Base-by-base conservation (phyloP, 345 rosid genomes). In the Boechera retrofracta region DNA sequence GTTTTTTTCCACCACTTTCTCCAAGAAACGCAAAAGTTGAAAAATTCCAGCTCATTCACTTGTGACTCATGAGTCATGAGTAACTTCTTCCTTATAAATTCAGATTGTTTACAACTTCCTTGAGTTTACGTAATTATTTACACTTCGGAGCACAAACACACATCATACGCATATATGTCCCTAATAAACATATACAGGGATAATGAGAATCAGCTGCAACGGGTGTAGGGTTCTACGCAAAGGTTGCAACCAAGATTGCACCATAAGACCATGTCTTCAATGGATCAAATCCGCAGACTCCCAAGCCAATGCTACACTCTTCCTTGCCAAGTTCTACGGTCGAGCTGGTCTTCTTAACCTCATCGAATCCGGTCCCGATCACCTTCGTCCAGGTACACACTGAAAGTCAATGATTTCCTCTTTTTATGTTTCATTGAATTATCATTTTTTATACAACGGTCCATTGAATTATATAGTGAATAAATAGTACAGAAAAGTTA, bases 301-400 rank as follows among this genome's bases (percentile, higher is more conserved):
- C 5, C 94, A 89, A 60, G 89, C 91, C 69, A 86, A 86, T 73
- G 94, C 94, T 5, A 89, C 94, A 35, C 87, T 89, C 38, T 89
- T 89, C 77, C 91, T 87, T 9, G 91, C 93, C 70, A 89, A 89
- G 77, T 89, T 87, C 69, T 89, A 87, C 8, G 93, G 93, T 63
- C 94, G 94, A 28, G 91, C 94, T 5, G 94, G 91, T 44, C 89
- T 89, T 58, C 66, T 87, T 76, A 89, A 89, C 72, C 94, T 87
- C 77, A 82, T 89, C 51, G 86, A 86, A 67, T 82, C 89, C 11
- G 94, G 91, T 64, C 86, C 89, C 36, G 78, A 81, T 5, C 83
- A 86, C 35, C 88, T 86, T 73, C 94, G 94, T 8, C 91, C 94
- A 2, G 48, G 69, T 69, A 39, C 26, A 36, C 49, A 67, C 36